Evolutionary conservation across 78 protist genomes (phyloP).

Genomic region (Thecamonas trahens): DNA sequence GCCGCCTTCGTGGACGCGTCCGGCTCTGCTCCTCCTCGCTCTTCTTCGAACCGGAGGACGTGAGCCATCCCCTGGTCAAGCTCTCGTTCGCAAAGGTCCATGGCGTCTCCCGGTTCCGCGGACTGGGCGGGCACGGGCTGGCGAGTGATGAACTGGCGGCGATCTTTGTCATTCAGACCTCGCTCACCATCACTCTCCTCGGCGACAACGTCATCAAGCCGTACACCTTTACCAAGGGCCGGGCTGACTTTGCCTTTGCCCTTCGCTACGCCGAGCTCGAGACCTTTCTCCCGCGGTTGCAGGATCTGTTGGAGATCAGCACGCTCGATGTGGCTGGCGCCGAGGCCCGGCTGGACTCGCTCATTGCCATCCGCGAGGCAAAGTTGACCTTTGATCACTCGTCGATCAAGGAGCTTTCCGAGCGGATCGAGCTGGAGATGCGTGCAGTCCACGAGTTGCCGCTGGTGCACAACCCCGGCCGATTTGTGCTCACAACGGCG

Average conservation of each 20-base stretch:
- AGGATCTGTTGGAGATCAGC: background rate
- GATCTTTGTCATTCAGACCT: no score
- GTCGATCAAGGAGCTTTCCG: no score
- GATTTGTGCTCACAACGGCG: constrained; percentile 48
- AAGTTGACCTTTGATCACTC: constrained; percentile 23
- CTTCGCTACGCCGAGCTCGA: background rate
- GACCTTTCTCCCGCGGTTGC: background rate
- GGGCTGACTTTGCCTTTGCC: background rate
- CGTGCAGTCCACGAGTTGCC: no score
- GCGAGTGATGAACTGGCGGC: no score
- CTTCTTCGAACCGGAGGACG: constrained; percentile 24
- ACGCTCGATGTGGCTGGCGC: background rate
- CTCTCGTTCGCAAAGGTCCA: background rate
- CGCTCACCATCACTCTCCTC: background rate
- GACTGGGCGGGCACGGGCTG: background rate
- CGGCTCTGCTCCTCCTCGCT: constrained; percentile 20
- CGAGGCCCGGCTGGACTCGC: background rate
- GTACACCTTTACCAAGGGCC: background rate
- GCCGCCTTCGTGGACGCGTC: constrained; percentile 8
- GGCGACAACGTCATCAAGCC: constrained; percentile 4
- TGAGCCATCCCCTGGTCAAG: background rate
- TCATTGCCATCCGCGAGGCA: constrained; percentile 36
- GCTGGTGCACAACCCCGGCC: constrained; percentile 64
- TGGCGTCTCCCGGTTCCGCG: background rate
- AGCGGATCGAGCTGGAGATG: no score